These are phyloP conservation scores for Salicornia ramosissima DNA, from an alignment of 148 eudicot genomes.

Conservation along the genomic window DNA sequence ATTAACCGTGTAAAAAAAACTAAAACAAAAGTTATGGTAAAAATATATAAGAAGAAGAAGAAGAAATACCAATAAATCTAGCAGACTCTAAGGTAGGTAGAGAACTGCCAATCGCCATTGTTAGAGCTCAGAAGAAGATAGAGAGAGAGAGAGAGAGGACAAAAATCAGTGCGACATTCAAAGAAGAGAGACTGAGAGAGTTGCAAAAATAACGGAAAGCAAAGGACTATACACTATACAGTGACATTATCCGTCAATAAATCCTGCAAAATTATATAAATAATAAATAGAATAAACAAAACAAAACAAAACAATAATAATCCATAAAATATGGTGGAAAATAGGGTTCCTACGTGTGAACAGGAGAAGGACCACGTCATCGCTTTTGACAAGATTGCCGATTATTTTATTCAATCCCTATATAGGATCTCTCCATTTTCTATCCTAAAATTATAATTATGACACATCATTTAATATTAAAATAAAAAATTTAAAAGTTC, in stretches of 20 bases:
- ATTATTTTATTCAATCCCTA: too few species aligned
- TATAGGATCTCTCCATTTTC: too few species aligned
- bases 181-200: background rate
- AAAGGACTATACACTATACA: background rate
- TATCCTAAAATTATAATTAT: too few species aligned
- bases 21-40: background rate
- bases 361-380: background rate
- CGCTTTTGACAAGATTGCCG: background rate
- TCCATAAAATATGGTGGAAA: conserved; percentile 4
- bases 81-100: conserved; percentile 26
- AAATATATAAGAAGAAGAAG: background rate
- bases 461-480: too few species aligned
- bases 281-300: too few species aligned
- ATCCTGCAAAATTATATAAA: background rate
- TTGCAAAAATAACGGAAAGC: background rate
- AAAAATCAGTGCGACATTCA: background rate
- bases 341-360: background rate
- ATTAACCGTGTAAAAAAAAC: background rate
- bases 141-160: background rate
- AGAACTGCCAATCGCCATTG: conserved; percentile 34
- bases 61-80: conserved; percentile 22
- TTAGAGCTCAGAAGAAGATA: background rate
- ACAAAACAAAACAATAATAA: background rate
- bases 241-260: conserved; percentile 19
- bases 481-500: too few species aligned